Conservation (phyloP, 345 rosid genomes). For the Sisymbrium altissimum region DNA sequence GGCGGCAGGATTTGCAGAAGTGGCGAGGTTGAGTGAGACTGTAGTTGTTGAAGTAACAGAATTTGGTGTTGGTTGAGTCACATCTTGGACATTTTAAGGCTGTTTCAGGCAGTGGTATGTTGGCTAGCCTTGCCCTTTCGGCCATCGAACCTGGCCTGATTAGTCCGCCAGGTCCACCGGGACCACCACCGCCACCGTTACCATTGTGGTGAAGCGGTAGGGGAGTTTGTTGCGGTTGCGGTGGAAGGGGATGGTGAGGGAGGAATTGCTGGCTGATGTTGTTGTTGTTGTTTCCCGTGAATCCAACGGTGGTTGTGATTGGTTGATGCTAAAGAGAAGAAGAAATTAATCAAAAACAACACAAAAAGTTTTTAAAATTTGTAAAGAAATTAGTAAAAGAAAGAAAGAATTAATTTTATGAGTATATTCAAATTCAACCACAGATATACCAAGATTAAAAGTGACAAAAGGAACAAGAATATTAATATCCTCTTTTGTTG, state of each 20-base stretch:
- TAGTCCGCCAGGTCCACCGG: slow-evolving; percentile 32
- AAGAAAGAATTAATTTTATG: slow-evolving; percentile 22
- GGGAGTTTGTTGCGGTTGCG: slow-evolving; percentile 32
- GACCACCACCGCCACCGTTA: slow-evolving; percentile 69
- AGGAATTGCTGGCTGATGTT: slow-evolving; percentile 29
- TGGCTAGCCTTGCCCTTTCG: slow-evolving; percentile 70
- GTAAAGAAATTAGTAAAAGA: slow-evolving; percentile 3
- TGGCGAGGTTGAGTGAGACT: slow-evolving; percentile 85
- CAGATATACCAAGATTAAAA: slow-evolving; percentile 31
- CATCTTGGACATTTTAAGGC: slow-evolving; percentile 79
- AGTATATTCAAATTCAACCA: slow-evolving; percentile 42
- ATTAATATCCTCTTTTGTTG: slow-evolving; percentile 28
- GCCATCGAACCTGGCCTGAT: slow-evolving; percentile 72
- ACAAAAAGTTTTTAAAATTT: slow-evolving; percentile 13
- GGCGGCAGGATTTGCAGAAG: slow-evolving; percentile 81
- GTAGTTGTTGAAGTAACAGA: slow-evolving; percentile 85
- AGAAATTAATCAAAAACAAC: slow-evolving; percentile 13
- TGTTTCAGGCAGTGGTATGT: slow-evolving; percentile 58
- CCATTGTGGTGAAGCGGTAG: slow-evolving; percentile 25
- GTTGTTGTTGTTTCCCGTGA: slow-evolving; percentile 37
- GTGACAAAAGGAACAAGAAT: slow-evolving; percentile 40
- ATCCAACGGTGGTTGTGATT: slow-evolving; percentile 39
- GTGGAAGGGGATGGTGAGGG: slow-evolving; percentile 32
- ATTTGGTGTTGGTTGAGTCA: slow-evolving; percentile 77
- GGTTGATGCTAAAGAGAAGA: slow-evolving; percentile 33